phyloP scores from a whole-genome alignment of 306 rosid species.

The Pachyrhizus erosus region DNA sequence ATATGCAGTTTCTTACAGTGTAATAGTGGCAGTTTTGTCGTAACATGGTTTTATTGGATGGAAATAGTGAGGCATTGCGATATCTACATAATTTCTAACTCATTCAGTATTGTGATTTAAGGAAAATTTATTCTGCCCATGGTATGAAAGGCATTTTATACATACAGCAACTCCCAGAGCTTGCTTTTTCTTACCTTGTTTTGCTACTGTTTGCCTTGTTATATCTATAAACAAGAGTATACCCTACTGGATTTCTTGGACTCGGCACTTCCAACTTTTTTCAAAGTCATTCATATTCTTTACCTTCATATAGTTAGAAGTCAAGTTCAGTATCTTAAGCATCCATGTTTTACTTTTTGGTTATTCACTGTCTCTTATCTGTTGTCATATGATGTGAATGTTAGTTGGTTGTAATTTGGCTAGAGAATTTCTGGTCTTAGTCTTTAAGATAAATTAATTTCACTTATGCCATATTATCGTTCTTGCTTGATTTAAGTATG shows the following conservation, averaged over 20 bases:
- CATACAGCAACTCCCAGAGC: background rate
- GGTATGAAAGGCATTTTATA: background rate
- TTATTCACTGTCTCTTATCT: conserved; percentile 6
- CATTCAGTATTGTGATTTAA: background rate
- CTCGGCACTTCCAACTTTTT: background rate
- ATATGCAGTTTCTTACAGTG: background rate
- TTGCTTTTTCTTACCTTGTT: background rate
- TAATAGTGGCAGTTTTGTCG: conserved; percentile 16
- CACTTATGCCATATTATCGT: conserved; percentile 16
- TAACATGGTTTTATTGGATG: background rate
- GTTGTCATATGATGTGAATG: conserved; percentile 9
- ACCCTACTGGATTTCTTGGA: background rate
- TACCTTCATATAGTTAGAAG: conserved; percentile 4
- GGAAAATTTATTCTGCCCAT: background rate
- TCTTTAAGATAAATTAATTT: background rate
- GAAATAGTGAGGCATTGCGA: background rate
- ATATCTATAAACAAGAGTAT: conserved; percentile 13
- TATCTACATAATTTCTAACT: background rate
- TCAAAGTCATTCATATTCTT: conserved; percentile 15
- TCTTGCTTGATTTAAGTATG: conserved; percentile 24
- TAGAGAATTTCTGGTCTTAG: background rate
- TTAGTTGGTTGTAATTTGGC: background rate
- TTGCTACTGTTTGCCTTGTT: conserved; percentile 24
- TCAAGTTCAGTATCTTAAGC: background rate
- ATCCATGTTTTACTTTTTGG: conserved; percentile 14